Percentiles rank a stretch among this genome's conserved stretches.
These are phyloP conservation scores for Penicillium coffeae DNA, from an alignment of 495 filamentous ascomycete genomes.

Conservation along the genomic window DNA sequence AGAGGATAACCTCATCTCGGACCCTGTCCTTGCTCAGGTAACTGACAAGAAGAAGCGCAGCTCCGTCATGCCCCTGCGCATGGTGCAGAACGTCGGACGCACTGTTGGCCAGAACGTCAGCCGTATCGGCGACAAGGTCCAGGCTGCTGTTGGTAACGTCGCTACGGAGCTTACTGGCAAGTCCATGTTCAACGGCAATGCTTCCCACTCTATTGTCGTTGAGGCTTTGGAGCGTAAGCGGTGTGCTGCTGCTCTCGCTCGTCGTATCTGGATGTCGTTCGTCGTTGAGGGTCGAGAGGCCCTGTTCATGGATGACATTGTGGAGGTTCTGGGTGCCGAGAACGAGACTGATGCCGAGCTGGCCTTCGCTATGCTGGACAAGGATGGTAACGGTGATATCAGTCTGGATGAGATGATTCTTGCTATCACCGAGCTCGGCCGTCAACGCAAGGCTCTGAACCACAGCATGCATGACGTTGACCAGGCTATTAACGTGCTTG, in stretches of 20 bases:
- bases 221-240: constrained; percentile 79
- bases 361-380: constrained; percentile 74
- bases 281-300: constrained; percentile 83
- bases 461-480: constrained; percentile 96
- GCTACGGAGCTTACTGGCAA: constrained; percentile 93
- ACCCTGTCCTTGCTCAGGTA: constrained; percentile 55
- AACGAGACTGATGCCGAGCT: constrained; percentile 74
- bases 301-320: constrained; percentile 73
- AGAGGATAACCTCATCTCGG: constrained; percentile 86
- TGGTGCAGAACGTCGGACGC: constrained; percentile 51
- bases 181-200: constrained; percentile 85
- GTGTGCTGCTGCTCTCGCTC: constrained; percentile 83
- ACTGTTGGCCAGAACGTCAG: constrained; percentile 63
- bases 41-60: constrained; percentile 35
- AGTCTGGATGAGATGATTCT: constrained; percentile 93
- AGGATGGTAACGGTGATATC: constrained; percentile 89
- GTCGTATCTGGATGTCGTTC: constrained; percentile 96
- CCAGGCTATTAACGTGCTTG: constrained; percentile 86
- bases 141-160: constrained; percentile 87
- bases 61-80: constrained; percentile 67
- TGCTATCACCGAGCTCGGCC: constrained; percentile 75
- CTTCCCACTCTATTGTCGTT: constrained; percentile 82
- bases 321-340: constrained; percentile 77
- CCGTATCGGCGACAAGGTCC: constrained; percentile 84
- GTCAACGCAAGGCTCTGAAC: constrained; percentile 77